phyloP scores from a whole-genome alignment of 2,329 filamentous ascomycete species.

The Leptographium radiaticola region DNA sequence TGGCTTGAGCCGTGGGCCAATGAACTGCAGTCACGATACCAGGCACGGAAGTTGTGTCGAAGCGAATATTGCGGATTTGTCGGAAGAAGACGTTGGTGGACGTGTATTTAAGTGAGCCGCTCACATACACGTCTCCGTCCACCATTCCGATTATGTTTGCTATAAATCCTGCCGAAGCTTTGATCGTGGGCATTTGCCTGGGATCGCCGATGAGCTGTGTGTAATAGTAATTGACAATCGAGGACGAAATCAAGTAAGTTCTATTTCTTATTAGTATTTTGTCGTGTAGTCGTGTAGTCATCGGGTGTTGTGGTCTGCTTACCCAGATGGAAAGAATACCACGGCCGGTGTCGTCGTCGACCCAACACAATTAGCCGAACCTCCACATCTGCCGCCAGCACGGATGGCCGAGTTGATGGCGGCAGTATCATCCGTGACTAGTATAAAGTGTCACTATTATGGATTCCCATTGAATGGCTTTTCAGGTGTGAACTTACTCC shows the following conservation, averaged over 20 bases:
- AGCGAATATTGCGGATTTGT: constrained; percentile 14
- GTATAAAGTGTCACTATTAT: neutral
- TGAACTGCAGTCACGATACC: constrained; percentile 28
- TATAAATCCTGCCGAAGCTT: constrained; percentile 28
- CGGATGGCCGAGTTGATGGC: constrained; percentile 57
- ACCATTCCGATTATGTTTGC: constrained; percentile 28
- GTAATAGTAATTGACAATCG: constrained; percentile 15
- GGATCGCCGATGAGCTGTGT: constrained; percentile 14
- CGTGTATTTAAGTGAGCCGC: constrained; percentile 29
- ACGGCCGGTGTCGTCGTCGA: constrained; percentile 13
- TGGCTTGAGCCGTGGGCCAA: constrained; percentile 57
- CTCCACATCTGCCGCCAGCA: constrained; percentile 17
- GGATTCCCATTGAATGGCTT: neutral
- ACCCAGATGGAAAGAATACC: constrained; percentile 13
- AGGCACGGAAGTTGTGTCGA: constrained; percentile 12
- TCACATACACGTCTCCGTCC: constrained; percentile 32
- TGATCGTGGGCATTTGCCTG: constrained; percentile 13
- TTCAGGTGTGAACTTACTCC: constrained; percentile 19
- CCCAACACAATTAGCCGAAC: constrained; percentile 10
- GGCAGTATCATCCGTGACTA: constrained; percentile 56
- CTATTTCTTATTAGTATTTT: constrained; percentile 4
- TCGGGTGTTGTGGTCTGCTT: neutral
- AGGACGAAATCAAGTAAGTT: constrained; percentile 13
- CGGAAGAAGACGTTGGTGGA: constrained; percentile 40
- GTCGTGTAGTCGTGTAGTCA: too few relatives aligned